Evolutionary conservation across 2,329 filamentous ascomycete species (phyloP).

Genomic region (Cladosporium sp.): DNA sequence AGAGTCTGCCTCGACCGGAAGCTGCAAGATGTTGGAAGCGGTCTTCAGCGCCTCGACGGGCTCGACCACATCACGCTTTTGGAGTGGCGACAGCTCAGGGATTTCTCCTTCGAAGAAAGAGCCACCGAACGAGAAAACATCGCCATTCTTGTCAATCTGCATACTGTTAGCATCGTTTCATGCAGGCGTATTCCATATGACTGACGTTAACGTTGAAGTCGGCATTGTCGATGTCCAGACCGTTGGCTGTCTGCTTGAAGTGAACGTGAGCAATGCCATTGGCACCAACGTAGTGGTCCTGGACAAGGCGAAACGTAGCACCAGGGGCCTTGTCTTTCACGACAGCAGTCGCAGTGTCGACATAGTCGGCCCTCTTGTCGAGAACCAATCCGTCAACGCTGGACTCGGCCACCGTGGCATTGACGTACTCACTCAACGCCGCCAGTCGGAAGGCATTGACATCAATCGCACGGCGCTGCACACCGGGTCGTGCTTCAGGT

Average conservation of each 20-base stretch:
- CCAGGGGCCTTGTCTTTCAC: slow-evolving; percentile 33
- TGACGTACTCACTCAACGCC: slow-evolving; percentile 20
- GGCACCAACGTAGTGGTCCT: slow-evolving; percentile 51
- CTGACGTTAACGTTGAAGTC: slow-evolving; percentile 59
- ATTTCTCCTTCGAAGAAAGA: slow-evolving; percentile 45
- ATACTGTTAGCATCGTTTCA: not conserved
- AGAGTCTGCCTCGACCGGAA: slow-evolving; percentile 39
- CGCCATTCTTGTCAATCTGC: slow-evolving; percentile 50
- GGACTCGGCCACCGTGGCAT: slow-evolving; percentile 17
- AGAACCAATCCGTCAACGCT: not conserved
- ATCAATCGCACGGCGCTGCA: slow-evolving; percentile 26
- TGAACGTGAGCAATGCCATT: slow-evolving; percentile 56
- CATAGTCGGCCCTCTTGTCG: slow-evolving; percentile 22
- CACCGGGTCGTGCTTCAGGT: slow-evolving; percentile 1
- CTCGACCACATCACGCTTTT: slow-evolving; percentile 41
- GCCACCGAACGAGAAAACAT: slow-evolving; percentile 56
- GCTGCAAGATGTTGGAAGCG: slow-evolving; percentile 36
- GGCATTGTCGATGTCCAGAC: slow-evolving; percentile 57
- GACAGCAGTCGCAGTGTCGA: slow-evolving; percentile 31
- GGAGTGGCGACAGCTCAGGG: slow-evolving; percentile 37
- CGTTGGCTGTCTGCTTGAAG: slow-evolving; percentile 57
- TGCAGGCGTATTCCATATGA: slow-evolving; percentile 9
- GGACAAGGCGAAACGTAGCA: slow-evolving; percentile 47
- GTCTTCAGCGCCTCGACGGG: slow-evolving; percentile 42
- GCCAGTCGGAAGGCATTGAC: slow-evolving; percentile 31